Evolutionary conservation across 192 early-diverging fungal species (phyloP), one percentile per base, ranked within the genome.

Genomic region (Jimgerdemannia lactiflua): DNA sequence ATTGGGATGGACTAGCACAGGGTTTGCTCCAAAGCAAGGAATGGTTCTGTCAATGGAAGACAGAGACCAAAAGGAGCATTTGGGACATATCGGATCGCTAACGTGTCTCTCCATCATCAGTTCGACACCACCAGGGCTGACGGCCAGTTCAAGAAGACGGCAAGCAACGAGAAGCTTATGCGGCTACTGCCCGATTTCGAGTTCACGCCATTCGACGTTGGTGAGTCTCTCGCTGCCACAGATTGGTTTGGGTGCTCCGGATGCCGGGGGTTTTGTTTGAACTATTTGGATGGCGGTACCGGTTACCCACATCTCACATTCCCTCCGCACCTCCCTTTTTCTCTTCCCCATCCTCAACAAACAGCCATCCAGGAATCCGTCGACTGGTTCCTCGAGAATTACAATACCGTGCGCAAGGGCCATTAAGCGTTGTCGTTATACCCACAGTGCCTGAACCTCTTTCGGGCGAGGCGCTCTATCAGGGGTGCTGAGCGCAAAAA

Each of bases 61-160:
- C 29, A 29, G 29, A 29, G 29, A 29, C 29, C 29, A 59, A 59
- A 59, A 59, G 49, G 14, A 59, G 0, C 6, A 59, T 6, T 14
- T 40, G 44, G 39, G 6, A 65, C 6, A 72, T 40, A 40, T 17
- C n/a, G 64, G 14, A 4, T 66, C 3, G 64, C 20, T 17, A 42
- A 4, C 66, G 63, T 64, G 70, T 66, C 67, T 69, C 75, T 42
- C 8, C 6, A 59, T 10, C 6, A 59, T 10, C 70, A 84, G 71
- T 95, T 92, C 80, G 94, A 95, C 84, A 87, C 87, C 59, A 83
- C 86, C 42, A 88, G 88, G 77, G 84, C 91, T 20, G 94, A 95
- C 80, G 94, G 93, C 49, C 94, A 95, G 79, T 92, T 82, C 75
- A 95, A 94, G 80, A 95, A 94, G 88, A 94, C 94, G 44, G 94